Evolutionary conservation across 129 eudicot genomes (phyloP).

Genomic region (Chrysanthemum lavandulifolium): DNA sequence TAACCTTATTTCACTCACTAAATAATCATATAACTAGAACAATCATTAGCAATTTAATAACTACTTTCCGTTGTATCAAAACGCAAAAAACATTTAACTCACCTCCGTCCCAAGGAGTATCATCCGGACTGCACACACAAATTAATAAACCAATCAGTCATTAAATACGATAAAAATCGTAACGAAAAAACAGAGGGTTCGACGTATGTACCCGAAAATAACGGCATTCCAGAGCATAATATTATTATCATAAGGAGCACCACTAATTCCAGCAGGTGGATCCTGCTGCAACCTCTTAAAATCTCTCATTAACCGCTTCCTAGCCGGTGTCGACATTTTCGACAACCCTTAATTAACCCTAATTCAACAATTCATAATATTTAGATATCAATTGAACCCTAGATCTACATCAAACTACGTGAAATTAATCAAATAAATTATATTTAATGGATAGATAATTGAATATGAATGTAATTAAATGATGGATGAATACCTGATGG

Average conservation of each 20-base stretch:
- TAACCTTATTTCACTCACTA: too few species aligned
- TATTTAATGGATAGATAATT: not conserved
- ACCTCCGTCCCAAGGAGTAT: slow-evolving; percentile 94
- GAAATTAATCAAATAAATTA: not conserved
- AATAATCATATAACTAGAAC: too few species aligned
- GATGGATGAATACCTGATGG: not conserved
- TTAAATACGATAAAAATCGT: too few species aligned
- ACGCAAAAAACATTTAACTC: slow-evolving; percentile 19
- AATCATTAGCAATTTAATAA: too few species aligned
- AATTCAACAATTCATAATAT: slow-evolving; percentile 24
- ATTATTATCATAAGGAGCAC: slow-evolving; percentile 84
- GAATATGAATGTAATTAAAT: slow-evolving; percentile 7
- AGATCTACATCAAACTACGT: slow-evolving; percentile 27
- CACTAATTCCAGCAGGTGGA: slow-evolving; percentile 92
- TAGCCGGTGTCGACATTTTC: slow-evolving; percentile 81
- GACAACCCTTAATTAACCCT: slow-evolving; percentile 47
- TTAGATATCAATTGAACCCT: slow-evolving; percentile 25
- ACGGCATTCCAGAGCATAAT: slow-evolving; percentile 95
- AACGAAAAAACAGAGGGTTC: too few species aligned
- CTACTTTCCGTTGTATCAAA: too few species aligned
- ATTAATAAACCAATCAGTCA: slow-evolving; percentile 5
- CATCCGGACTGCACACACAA: slow-evolving; percentile 69
- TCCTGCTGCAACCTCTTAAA: slow-evolving; percentile 85
- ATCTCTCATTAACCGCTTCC: slow-evolving; percentile 89
- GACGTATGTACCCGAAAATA: slow-evolving; percentile 71